Evolutionary conservation across 768 basidiomycete genomes (phyloP).

Genomic region (Leccinum ochraceum): DNA sequence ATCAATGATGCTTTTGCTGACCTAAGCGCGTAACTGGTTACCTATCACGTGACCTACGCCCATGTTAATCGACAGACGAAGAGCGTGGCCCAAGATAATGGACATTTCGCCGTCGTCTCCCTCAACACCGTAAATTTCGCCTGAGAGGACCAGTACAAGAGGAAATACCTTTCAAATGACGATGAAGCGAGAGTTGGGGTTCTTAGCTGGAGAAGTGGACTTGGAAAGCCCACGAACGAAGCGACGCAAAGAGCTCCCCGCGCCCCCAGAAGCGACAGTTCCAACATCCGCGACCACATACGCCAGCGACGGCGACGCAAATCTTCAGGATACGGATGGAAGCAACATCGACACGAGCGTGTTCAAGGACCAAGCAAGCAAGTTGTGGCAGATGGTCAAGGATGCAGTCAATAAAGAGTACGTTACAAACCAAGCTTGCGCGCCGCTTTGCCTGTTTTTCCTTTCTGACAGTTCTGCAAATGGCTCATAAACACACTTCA

Average conservation of each 20-base stretch:
- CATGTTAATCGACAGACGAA: slow-evolving; percentile 19
- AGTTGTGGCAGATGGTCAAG: slow-evolving; percentile 76
- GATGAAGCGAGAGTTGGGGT: slow-evolving; percentile 55
- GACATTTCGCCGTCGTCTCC: slow-evolving; percentile 30
- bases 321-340: slow-evolving; percentile 22
- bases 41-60: slow-evolving; percentile 32
- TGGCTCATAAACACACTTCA: slow-evolving; percentile 38
- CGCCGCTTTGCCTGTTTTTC: slow-evolving; percentile 43
- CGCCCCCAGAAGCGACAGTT: slow-evolving; percentile 43
- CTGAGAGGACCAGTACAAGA: slow-evolving; percentile 24
- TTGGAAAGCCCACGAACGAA: slow-evolving; percentile 50
- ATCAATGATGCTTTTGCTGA: background rate
- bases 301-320: slow-evolving; percentile 26
- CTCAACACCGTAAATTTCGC: slow-evolving; percentile 28
- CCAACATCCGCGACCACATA: slow-evolving; percentile 35
- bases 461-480: slow-evolving; percentile 40
- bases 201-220: slow-evolving; percentile 39
- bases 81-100: slow-evolving; percentile 34
- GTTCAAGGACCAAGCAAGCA: slow-evolving; percentile 67
- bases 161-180: slow-evolving; percentile 31
- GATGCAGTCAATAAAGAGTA: slow-evolving; percentile 88
- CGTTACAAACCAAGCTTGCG: slow-evolving; percentile 51
- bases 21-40: background rate
- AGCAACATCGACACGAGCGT: slow-evolving; percentile 26
- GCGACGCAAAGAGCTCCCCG: slow-evolving; percentile 47